These are phyloP conservation scores for Pythium oligandrum DNA, from an alignment of 352 stramenopile species.

Conservation along the genomic window DNA sequence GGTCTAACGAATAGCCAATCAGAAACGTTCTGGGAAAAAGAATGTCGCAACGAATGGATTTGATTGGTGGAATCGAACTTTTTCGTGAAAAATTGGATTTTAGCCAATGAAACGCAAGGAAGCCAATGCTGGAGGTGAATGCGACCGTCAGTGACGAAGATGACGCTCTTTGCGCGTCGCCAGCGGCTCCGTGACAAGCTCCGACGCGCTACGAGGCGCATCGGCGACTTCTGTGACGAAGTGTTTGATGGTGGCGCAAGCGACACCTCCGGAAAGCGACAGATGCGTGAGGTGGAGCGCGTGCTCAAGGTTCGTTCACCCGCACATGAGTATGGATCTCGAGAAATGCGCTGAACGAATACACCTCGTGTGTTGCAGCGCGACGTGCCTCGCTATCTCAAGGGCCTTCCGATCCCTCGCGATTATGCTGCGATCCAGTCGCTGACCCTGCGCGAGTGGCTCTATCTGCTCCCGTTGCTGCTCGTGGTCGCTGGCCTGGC, in stretches of 20 bases:
- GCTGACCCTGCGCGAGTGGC: conserved; percentile 16
- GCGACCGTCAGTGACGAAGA: background rate
- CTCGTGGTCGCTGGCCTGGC: conserved; percentile 11
- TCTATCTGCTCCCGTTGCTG: conserved; percentile 16
- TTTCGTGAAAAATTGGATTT: background rate
- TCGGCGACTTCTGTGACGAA: conserved; percentile 16
- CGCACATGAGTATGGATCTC: background rate
- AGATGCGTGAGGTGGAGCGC: background rate
- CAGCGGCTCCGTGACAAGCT: conserved; percentile 14
- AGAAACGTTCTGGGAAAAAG: background rate
- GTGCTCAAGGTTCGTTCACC: background rate
- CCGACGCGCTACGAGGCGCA: conserved; percentile 10
- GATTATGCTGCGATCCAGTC: conserved; percentile 3
- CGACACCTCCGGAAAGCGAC: background rate
- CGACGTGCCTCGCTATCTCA: conserved; percentile 22
- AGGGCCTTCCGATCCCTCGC: conserved; percentile 9
- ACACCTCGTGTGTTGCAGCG: conserved; percentile 8
- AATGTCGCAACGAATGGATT: background rate
- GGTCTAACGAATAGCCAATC: no score
- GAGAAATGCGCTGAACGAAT: background rate
- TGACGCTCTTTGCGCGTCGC: conserved; percentile 16
- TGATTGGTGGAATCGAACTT: background rate
- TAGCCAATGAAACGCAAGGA: background rate
- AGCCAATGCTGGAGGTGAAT: background rate
- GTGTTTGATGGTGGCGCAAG: background rate